Percentiles rank a stretch among this genome's conserved stretches.
phyloP scores from a whole-genome alignment of 306 rosid species.

The Inga leiocalycina region DNA sequence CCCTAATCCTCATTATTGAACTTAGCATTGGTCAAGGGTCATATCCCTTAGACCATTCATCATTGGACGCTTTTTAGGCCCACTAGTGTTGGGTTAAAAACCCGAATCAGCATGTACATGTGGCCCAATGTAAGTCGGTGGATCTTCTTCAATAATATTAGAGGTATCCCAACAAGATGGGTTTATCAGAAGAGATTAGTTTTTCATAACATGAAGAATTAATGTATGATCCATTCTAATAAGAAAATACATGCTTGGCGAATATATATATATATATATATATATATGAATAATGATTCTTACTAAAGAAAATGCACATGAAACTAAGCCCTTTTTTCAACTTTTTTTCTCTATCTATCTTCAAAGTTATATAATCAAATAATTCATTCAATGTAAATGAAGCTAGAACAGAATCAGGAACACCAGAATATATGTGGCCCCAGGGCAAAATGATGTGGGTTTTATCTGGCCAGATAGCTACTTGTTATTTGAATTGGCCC shows the following conservation, averaged over 20 bases:
- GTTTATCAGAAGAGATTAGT: no score
- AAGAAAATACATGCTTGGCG: no score
- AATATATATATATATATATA: no score
- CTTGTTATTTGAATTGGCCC: constrained; percentile 24
- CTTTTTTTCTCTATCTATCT: not conserved
- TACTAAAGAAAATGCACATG: not conserved
- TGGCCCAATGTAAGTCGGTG: no score
- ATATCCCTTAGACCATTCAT: not conserved
- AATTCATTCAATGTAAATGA: not conserved
- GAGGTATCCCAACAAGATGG: no score
- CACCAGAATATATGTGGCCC: constrained; percentile 22
- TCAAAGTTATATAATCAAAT: not conserved
- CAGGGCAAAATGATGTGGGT: constrained; percentile 41
- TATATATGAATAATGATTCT: no score
- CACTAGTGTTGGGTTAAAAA: not conserved
- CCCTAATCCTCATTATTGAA: not conserved
- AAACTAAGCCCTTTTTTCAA: no score
- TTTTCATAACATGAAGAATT: no score
- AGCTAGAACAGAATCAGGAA: not conserved
- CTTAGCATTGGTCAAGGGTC: not conserved
- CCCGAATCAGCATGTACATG: not conserved
- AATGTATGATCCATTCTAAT: no score
- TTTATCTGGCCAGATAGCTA: constrained; percentile 30
- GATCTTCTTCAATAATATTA: not conserved
- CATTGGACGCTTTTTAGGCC: not conserved